phyloP scores from a whole-genome alignment of 345 rosid species.

The Syzygium jambos region DNA sequence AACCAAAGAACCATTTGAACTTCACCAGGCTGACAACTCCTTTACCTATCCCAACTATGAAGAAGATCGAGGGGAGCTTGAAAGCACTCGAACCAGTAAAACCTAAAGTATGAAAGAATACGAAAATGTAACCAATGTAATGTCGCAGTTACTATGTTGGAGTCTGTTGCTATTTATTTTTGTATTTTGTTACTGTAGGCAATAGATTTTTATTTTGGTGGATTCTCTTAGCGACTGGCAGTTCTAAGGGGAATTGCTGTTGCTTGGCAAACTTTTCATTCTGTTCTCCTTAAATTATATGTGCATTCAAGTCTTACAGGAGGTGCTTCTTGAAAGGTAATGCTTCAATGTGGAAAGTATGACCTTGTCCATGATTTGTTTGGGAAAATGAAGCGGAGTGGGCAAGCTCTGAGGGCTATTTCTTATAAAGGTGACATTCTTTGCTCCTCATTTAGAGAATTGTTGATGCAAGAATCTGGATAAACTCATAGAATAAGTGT shows the following conservation, averaged over 20 bases:
- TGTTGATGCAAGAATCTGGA: neutral
- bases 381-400: slow-evolving; percentile 67
- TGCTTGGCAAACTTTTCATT: neutral
- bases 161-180: neutral
- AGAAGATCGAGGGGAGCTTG: neutral
- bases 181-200: neutral
- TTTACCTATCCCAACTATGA: neutral
- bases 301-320: slow-evolving; percentile 45
- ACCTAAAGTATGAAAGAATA: neutral
- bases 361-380: slow-evolving; percentile 64
- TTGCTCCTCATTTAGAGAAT: neutral
- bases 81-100: neutral
- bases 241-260: neutral
- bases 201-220: neutral
- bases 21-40: neutral
- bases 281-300: neutral
- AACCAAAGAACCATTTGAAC: neutral
- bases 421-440: slow-evolving; percentile 58
- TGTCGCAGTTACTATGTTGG: neutral
- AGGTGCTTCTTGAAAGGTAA: slow-evolving; percentile 67
- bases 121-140: neutral
- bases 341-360: slow-evolving; percentile 82
- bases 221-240: neutral
- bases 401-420: slow-evolving; percentile 63
- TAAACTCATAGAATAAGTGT: neutral